Conservation (phyloP, 176 grass and related monocot genomes). For the Aegilops longissima region DNA sequence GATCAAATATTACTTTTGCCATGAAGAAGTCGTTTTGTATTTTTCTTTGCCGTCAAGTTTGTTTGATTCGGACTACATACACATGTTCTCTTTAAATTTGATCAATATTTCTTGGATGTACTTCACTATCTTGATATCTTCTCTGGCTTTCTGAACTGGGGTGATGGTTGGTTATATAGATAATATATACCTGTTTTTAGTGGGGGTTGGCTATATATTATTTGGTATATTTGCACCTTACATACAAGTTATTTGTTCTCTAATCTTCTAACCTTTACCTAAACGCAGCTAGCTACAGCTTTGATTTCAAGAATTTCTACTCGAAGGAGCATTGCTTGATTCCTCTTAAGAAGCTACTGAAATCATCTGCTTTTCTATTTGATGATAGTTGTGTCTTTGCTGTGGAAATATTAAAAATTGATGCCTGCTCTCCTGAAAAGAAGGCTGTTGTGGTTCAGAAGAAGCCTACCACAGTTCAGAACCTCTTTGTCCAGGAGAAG, state of each 20-base stretch:
- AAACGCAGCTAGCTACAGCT: neutral
- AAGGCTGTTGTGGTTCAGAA: slow-evolving; percentile 5
- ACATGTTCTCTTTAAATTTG: neutral
- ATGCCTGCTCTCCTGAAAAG: neutral
- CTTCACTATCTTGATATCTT: neutral
- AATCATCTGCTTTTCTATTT: slow-evolving; percentile 29
- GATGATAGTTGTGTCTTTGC: slow-evolving; percentile 37
- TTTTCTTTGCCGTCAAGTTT: neutral
- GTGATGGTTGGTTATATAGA: neutral
- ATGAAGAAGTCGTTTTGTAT: neutral
- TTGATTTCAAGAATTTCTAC: neutral
- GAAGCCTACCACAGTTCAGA: slow-evolving; percentile 10
- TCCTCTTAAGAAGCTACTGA: slow-evolving; percentile 24
- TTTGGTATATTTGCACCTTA: neutral
- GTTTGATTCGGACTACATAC: neutral
- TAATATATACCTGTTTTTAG: too few relatives aligned
- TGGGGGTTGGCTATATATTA: neutral
- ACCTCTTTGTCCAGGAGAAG: slow-evolving; percentile 35
- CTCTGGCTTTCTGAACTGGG: neutral
- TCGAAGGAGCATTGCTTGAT: slow-evolving; percentile 7
- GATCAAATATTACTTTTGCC: neutral
- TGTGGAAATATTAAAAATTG: slow-evolving; percentile 25
- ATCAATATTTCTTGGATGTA: neutral
- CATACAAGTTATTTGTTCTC: neutral
- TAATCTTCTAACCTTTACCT: neutral